Conservation (phyloP, 129 eudicot species). For the Artemisia tridentata region DNA sequence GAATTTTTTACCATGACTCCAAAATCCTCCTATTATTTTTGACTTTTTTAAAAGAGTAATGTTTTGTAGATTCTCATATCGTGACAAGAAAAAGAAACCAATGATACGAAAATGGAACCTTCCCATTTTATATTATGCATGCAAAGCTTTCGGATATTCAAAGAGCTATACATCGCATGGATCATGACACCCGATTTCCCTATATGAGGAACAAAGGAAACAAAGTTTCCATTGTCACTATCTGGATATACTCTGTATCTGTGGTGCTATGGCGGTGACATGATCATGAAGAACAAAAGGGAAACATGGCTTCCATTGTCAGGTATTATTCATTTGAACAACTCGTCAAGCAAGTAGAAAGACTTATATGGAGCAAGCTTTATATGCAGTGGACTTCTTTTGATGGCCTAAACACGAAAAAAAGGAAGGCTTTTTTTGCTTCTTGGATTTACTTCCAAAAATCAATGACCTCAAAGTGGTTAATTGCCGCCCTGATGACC, state of each 20-base stretch:
- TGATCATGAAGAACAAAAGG: neutral
- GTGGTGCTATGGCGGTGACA: neutral
- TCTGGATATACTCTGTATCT: neutral
- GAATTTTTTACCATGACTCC: too few relatives aligned
- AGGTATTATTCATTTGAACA: slow-evolving; percentile 3
- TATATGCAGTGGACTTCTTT: slow-evolving; percentile 30
- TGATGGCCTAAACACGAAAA: slow-evolving; percentile 53
- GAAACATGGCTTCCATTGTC: slow-evolving; percentile 3
- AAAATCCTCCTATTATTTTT: too few relatives aligned
- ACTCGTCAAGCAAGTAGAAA: slow-evolving; percentile 7
- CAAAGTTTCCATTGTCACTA: slow-evolving; percentile 2
- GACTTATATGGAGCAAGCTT: slow-evolving; percentile 27
- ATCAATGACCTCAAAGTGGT: slow-evolving; percentile 65
- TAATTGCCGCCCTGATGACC: slow-evolving; percentile 28
- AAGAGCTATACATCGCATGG: neutral
- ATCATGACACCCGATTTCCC: slow-evolving; percentile 13
- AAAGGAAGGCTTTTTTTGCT: slow-evolving; percentile 52
- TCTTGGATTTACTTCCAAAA: slow-evolving; percentile 62
- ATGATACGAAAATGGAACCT: neutral
- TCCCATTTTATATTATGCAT: neutral
- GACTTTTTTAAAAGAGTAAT: too few relatives aligned
- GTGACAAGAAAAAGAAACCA: neutral
- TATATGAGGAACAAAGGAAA: neutral
- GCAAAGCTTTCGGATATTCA: slow-evolving; percentile 3
- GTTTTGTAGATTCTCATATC: too few relatives aligned